Evolutionary conservation across 768 basidiomycete genomes (phyloP).

Genomic region (Psilocybe sp.): DNA sequence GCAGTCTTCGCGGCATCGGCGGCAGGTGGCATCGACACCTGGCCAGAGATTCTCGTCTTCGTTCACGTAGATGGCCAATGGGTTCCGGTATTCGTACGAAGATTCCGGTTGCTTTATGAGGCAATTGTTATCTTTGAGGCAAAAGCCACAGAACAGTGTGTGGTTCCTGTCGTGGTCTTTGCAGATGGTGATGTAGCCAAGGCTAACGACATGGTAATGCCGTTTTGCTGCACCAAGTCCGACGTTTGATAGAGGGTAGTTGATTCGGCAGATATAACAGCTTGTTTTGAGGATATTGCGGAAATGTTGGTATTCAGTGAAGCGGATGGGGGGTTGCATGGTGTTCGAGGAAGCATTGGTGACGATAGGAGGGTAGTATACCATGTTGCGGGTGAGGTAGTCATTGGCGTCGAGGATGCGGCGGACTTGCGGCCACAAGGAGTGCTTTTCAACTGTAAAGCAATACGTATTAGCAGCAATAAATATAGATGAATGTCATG

Average conservation of each 20-base stretch:
- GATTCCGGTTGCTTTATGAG: slow-evolving; percentile 22
- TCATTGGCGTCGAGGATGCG: slow-evolving; percentile 62
- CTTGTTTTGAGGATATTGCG: slow-evolving; percentile 51
- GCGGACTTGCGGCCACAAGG: slow-evolving; percentile 69
- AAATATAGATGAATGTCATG: neutral
- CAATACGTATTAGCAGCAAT: slow-evolving; percentile 11
- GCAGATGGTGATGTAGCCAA: slow-evolving; percentile 53
- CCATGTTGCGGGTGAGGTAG: slow-evolving; percentile 43
- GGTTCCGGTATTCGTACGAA: slow-evolving; percentile 16
- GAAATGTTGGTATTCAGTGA: slow-evolving; percentile 59
- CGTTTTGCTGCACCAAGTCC: slow-evolving; percentile 57
- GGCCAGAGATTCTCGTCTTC: slow-evolving; percentile 73
- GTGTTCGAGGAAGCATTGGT: slow-evolving; percentile 31
- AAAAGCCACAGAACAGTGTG: slow-evolving; percentile 60
- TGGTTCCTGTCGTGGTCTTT: slow-evolving; percentile 59
- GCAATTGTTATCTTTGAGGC: slow-evolving; percentile 54
- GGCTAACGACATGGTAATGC: slow-evolving; percentile 33
- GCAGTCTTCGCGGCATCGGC: slow-evolving; percentile 62
- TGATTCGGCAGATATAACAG: slow-evolving; percentile 71
- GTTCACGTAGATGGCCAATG: slow-evolving; percentile 59
- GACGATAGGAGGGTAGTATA: slow-evolving; percentile 38
- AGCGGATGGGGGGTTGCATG: slow-evolving; percentile 30
- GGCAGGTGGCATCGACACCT: slow-evolving; percentile 63
- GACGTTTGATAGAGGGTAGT: slow-evolving; percentile 45
- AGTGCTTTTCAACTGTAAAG: slow-evolving; percentile 60